Conservation (phyloP, 2,329 filamentous ascomycete species). For the Fusarium sp. region DNA sequence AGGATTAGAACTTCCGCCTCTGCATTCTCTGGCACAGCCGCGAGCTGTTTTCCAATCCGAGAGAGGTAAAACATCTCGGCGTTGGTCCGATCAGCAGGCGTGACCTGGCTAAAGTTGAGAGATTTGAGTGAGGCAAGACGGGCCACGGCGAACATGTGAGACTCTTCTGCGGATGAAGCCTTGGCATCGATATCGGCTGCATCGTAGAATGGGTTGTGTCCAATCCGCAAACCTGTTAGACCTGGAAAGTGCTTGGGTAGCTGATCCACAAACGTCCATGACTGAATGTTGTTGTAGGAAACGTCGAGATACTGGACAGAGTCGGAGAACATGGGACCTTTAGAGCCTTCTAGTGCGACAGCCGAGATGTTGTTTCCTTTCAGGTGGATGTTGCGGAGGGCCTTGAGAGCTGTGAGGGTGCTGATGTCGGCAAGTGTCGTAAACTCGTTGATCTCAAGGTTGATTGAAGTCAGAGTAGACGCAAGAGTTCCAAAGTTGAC, state of each 20-base stretch:
- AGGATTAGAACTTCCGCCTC: slow-evolving; percentile 67
- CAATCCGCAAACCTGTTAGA: slow-evolving; percentile 79
- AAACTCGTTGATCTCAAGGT: slow-evolving; percentile 80
- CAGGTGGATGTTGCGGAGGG: slow-evolving; percentile 73
- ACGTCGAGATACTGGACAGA: slow-evolving; percentile 76
- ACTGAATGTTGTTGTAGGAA: slow-evolving; percentile 76
- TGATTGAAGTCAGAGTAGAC: slow-evolving; percentile 69
- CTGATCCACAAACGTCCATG: slow-evolving; percentile 80
- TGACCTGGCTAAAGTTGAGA: slow-evolving; percentile 81
- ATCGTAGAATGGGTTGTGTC: slow-evolving; percentile 87
- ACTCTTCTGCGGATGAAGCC: slow-evolving; percentile 75
- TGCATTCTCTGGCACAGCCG: slow-evolving; percentile 64
- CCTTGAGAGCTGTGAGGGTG: slow-evolving; percentile 62
- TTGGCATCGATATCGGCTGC: slow-evolving; percentile 55
- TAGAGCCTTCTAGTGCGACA: slow-evolving; percentile 45
- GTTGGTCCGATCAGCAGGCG: slow-evolving; percentile 80
- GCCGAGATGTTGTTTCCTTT: slow-evolving; percentile 79
- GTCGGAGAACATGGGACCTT: slow-evolving; percentile 61
- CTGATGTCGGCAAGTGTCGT: slow-evolving; percentile 67
- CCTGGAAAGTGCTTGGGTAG: slow-evolving; percentile 78
- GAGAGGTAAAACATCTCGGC: slow-evolving; percentile 95
- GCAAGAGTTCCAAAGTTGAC: slow-evolving; percentile 56
- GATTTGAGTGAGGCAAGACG: slow-evolving; percentile 75
- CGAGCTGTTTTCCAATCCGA: slow-evolving; percentile 81
- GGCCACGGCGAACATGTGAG: slow-evolving; percentile 88